Evolutionary conservation across 1,284 basidiomycete species (phyloP), one percentile per base, ranked within the genome.

Genomic region (Xerocomus alliaceus): DNA sequence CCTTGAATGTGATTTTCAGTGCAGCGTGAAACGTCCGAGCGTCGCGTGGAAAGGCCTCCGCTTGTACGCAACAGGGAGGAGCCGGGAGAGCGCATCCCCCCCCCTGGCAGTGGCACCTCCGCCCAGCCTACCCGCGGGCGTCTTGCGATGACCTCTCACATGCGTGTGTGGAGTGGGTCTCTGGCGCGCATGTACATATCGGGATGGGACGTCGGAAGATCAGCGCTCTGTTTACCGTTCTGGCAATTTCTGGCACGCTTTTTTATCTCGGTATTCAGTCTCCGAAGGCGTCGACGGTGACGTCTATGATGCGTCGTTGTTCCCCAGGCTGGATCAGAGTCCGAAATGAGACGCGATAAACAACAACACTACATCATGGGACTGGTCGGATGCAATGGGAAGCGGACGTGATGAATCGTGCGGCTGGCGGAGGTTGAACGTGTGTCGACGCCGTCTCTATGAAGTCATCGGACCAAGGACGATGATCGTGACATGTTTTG

Each of bases 381-480:
- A 17, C 31, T n/a, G n/a, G 26, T n/a, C n/a, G 45, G 45, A 46
- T 11, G 10, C 45, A 20, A 20, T 46, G 45, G 24, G 7, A 35
- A 35, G n/a, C n/a, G n/a, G n/a, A 35, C 6, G 35, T 18, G 35
- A 35, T 8, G 34, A 18, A 35, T 35, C 15, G 4, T 46, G 62
- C 62, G 64, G 39, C 26, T 15, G 50, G 67, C 58, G 65, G 68
- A 58, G 52, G 57, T 71, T 57, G 37, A 71, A 71, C 15, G 37
- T 39, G 32, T n/a, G n/a, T n/a, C n/a, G n/a, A n/a, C n/a, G n/a
- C n/a, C n/a, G n/a, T n/a, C n/a, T n/a, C n/a, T n/a, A 67, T 68
- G 69, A 76, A 69, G 66, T 74, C 66, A 60, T 74, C 60, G 62
- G 72, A 31, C 73, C 73, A 9, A 29, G 18, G 57, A 60, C 28